Evolutionary conservation across 805 yeast genomes (phyloP).

Genomic region (Limtongia smithiae): DNA sequence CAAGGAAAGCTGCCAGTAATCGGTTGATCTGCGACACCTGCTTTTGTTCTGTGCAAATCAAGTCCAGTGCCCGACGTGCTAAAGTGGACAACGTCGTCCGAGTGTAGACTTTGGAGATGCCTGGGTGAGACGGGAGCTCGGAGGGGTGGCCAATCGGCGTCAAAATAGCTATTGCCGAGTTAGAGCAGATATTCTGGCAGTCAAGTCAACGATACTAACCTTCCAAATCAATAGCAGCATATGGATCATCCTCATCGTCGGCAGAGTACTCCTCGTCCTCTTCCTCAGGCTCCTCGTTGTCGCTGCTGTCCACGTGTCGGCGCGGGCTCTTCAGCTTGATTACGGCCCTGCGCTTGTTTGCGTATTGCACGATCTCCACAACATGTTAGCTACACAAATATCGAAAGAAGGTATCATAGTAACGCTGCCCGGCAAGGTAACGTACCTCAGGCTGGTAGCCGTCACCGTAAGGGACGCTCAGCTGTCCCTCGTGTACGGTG

Average conservation of each 20-base stretch:
- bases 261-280: slow-evolving; percentile 36
- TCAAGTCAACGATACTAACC: too few species aligned
- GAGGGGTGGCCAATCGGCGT: slow-evolving; percentile 78
- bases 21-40: slow-evolving; percentile 68
- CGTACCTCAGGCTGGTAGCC: slow-evolving; percentile 32
- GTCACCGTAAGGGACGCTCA: slow-evolving; percentile 35
- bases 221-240: slow-evolving; percentile 50
- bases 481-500: slow-evolving; percentile 45
- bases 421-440: slow-evolving; percentile 4
- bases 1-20: slow-evolving; percentile 73
- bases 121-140: slow-evolving; percentile 69
- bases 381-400: background rate
- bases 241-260: slow-evolving; percentile 44
- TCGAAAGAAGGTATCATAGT: background rate
- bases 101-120: slow-evolving; percentile 63
- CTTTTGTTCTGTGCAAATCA: slow-evolving; percentile 77
- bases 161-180: slow-evolving; percentile 45
- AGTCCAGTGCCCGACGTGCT: slow-evolving; percentile 68
- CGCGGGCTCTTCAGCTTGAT: slow-evolving; percentile 36
- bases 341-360: slow-evolving; percentile 37
- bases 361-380: slow-evolving; percentile 33
- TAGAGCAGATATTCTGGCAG: slow-evolving; percentile 11
- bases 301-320: slow-evolving; percentile 24
- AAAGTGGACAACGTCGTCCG: slow-evolving; percentile 54
- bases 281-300: slow-evolving; percentile 35